Conservation (phyloP, 306 rosid species). For the Lathyrus tuberosus region DNA sequence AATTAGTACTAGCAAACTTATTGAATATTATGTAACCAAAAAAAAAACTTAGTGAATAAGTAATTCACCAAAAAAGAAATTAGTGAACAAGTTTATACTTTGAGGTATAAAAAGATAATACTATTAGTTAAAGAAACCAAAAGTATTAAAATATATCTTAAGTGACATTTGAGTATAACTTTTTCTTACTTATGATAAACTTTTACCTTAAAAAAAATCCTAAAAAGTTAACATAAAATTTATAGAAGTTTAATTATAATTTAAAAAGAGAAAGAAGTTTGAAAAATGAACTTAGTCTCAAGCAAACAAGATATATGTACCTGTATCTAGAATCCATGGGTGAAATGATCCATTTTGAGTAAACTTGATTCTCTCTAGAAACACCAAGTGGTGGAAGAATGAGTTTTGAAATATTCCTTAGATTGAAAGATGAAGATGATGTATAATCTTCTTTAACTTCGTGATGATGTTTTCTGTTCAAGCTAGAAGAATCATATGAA, state of each 20-base stretch:
- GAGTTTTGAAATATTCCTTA: constrained; percentile 71
- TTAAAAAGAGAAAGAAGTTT: not conserved
- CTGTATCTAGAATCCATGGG: constrained; percentile 91
- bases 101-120: not conserved
- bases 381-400: constrained; percentile 93
- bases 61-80: not conserved
- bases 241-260: not conserved
- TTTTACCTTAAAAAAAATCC: not conserved
- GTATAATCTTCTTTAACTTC: constrained; percentile 38
- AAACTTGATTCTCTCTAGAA: constrained; percentile 54
- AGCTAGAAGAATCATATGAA: constrained; percentile 34
- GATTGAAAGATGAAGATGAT: constrained; percentile 47
- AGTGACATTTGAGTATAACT: too few relatives aligned
- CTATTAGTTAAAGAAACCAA: not conserved
- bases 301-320: constrained; percentile 21
- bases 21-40: too few relatives aligned
- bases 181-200: too few relatives aligned
- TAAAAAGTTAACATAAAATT: not conserved
- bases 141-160: too few relatives aligned
- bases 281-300: not conserved
- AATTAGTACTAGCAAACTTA: not conserved
- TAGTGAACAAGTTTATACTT: not conserved
- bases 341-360: constrained; percentile 65
- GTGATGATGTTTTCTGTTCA: constrained; percentile 32
- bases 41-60: too few relatives aligned